Conservation (phyloP, 2,329 filamentous ascomycete species). For the Cadophora gregata region DNA sequence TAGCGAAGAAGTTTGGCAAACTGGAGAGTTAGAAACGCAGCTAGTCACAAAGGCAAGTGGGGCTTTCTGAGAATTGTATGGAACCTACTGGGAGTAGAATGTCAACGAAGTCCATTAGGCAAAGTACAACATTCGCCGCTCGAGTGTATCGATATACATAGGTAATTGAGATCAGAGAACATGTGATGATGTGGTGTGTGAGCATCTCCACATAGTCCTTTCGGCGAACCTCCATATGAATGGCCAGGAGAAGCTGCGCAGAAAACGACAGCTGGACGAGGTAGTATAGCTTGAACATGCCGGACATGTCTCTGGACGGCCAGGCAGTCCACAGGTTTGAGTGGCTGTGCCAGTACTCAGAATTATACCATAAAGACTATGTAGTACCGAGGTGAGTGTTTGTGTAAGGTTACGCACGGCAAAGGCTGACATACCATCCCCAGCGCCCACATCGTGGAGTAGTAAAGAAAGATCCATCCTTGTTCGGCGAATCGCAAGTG, state of each 20-base stretch:
- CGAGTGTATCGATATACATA: background rate
- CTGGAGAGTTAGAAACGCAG: background rate
- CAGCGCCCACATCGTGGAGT: background rate
- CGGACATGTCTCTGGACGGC: background rate
- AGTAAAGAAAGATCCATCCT: background rate
- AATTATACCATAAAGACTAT: background rate
- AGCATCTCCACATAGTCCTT: conserved; percentile 4
- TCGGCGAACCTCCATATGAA: background rate
- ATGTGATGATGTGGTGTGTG: background rate
- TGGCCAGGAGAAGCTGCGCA: background rate
- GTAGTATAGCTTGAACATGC: background rate
- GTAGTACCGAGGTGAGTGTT: background rate
- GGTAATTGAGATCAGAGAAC: background rate
- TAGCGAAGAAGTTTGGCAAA: conserved; percentile 3
- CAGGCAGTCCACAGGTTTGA: background rate
- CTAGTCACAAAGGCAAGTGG: background rate
- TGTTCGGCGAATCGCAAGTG: background rate
- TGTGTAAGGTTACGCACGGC: background rate
- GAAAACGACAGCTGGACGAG: background rate
- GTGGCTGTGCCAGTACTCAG: background rate
- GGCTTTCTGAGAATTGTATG: no score
- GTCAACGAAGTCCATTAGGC: background rate
- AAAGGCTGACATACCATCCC: background rate
- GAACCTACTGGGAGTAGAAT: background rate
- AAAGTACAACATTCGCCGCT: conserved; percentile 2